A percentile compares a stretch with the other conserved stretches of the same genome.
Evolutionary conservation across 345 rosid genomes (phyloP).

Genomic region (Limnanthes douglasii): DNA sequence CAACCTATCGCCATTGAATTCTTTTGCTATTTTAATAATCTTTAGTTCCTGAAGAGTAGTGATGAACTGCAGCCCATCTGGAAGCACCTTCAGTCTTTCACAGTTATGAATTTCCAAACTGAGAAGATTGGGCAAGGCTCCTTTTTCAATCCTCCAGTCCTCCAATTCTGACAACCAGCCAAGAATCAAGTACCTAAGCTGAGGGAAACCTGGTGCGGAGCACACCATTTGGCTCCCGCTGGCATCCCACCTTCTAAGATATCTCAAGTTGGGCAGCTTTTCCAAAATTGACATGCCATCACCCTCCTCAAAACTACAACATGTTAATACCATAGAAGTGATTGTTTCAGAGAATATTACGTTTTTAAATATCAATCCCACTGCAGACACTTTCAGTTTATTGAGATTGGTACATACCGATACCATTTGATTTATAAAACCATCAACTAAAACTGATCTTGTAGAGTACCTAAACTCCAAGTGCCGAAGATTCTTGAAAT

Average conservation of each 20-base stretch:
- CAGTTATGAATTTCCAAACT: background rate
- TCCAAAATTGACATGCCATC: background rate
- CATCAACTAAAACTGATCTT: background rate
- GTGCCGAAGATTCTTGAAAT: too few relatives aligned
- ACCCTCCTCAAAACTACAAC: too few relatives aligned
- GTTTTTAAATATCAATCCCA: too few relatives aligned
- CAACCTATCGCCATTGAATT: too few relatives aligned
- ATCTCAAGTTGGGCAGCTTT: too few relatives aligned
- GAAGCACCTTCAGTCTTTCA: background rate
- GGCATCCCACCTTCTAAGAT: background rate
- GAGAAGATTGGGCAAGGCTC: conserved; percentile 4
- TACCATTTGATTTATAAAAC: conserved; percentile 5
- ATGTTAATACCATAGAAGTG: too few relatives aligned
- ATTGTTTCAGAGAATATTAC: too few relatives aligned
- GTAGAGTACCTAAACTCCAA: too few relatives aligned
- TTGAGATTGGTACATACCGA: too few relatives aligned
- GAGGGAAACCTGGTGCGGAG: conserved; percentile 1
- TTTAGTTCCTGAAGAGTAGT: background rate
- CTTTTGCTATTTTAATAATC: too few relatives aligned
- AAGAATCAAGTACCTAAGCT: conserved; percentile 2
- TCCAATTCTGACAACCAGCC: background rate
- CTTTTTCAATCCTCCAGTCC: conserved; percentile 2
- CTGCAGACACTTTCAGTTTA: too few relatives aligned
- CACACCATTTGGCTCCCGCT: conserved; percentile 2
- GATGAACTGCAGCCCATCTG: conserved; percentile 2